Evolutionary conservation across 495 filamentous ascomycete genomes (phyloP).

Genomic region (Podospora tetraspora): DNA sequence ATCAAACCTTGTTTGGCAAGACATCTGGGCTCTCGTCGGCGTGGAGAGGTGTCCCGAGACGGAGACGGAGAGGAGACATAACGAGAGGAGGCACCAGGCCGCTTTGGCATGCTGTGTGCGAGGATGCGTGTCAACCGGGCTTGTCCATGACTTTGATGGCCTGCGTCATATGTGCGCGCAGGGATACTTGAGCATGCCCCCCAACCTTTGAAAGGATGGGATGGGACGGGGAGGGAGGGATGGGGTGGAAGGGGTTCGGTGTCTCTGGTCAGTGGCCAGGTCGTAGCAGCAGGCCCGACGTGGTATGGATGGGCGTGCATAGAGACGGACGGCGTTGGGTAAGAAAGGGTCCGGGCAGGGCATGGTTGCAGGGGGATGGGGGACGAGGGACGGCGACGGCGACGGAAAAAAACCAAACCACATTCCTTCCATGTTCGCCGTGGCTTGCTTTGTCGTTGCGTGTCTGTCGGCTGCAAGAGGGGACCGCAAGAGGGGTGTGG

Average conservation of each 20-base stretch:
- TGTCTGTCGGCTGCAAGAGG: constrained; percentile 11
- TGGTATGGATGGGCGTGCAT: constrained; percentile 25
- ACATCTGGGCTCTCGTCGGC: constrained; percentile 21
- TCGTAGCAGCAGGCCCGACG: constrained; percentile 23
- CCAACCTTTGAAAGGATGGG: constrained; percentile 13
- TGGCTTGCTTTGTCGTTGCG: constrained; percentile 18
- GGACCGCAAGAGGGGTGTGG: constrained; percentile 12
- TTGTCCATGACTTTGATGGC: constrained; percentile 29
- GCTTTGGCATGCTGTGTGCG: constrained; percentile 32
- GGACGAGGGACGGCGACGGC: background rate
- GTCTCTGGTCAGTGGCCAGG: constrained; percentile 18
- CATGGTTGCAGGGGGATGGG: constrained; percentile 19
- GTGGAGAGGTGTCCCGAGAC: constrained; percentile 18
- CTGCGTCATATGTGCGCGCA: constrained; percentile 34
- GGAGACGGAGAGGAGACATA: constrained; percentile 20
- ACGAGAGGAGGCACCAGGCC: constrained; percentile 22
- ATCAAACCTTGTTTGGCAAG: constrained; percentile 28
- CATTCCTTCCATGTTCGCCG: constrained; percentile 16
- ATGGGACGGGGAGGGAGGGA: constrained; percentile 14
- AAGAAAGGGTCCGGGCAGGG: constrained; percentile 14
- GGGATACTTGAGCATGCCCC: constrained; percentile 30
- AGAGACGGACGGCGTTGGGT: constrained; percentile 16
- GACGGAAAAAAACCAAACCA: constrained; percentile 18
- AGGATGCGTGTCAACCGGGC: constrained; percentile 32
- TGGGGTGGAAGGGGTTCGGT: constrained; percentile 31